Conservation (phyloP, 306 rosid species). For the Castanospermum australe region DNA sequence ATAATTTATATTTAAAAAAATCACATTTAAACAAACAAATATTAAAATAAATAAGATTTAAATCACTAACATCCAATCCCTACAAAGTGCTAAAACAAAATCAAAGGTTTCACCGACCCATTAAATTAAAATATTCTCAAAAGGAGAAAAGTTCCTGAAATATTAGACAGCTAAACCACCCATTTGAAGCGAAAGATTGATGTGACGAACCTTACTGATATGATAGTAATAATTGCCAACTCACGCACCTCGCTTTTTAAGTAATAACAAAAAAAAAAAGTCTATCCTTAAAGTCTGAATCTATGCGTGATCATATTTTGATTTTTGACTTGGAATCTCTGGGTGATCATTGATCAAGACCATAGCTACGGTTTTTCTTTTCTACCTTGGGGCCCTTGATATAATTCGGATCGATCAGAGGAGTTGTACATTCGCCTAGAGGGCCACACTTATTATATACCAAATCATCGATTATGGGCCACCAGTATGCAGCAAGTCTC, state of each 20-base stretch:
- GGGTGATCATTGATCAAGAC: background rate
- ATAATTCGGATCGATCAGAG: background rate
- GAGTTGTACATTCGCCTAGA: background rate
- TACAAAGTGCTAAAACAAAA: background rate
- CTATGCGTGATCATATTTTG: no score
- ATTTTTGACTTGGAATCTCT: no score
- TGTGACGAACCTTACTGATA: background rate
- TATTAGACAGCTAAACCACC: background rate
- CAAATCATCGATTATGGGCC: constrained; percentile 28
- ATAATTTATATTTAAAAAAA: no score
- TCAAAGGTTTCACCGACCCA: background rate
- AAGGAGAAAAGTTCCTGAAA: background rate
- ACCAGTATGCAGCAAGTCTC: background rate
- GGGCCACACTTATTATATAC: background rate
- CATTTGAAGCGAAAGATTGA: constrained; percentile 16
- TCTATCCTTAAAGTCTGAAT: background rate
- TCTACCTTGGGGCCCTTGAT: constrained; percentile 19
- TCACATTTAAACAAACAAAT: no score
- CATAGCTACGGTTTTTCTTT: background rate
- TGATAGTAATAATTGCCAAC: background rate
- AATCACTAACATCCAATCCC: background rate
- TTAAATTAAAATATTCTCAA: background rate
- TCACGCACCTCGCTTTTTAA: background rate
- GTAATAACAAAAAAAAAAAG: background rate
- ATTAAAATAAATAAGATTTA: no score